These are phyloP conservation scores for Beta vulgaris DNA, from an alignment of 148 eudicot genomes.

Conservation along the genomic window DNA sequence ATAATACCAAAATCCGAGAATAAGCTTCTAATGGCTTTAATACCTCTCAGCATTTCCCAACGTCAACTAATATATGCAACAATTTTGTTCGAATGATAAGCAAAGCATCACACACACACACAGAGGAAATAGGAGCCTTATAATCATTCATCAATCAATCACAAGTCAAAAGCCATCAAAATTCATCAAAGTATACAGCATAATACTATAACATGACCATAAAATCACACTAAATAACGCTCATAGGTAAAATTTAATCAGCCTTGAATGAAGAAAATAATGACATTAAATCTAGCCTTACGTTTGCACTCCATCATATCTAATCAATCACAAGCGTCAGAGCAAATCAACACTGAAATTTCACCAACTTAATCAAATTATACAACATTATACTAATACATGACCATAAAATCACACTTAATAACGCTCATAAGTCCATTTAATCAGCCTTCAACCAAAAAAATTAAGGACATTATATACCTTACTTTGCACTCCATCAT, in stretches of 20 bases:
- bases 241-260: background rate
- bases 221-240: background rate
- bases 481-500: too few species aligned
- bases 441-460: background rate
- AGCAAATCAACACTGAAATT: too few species aligned
- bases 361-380: background rate
- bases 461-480: background rate
- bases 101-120: too few species aligned
- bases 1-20: background rate
- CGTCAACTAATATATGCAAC: background rate
- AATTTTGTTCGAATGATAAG: background rate
- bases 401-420: too few species aligned
- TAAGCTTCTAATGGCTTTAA: background rate
- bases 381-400: background rate
- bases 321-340: too few species aligned
- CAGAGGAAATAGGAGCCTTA: too few species aligned
- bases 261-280: background rate
- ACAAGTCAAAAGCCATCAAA: too few species aligned
- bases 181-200: background rate
- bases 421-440: background rate
- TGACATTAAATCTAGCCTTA: background rate
- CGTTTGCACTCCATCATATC: too few species aligned
- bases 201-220: background rate
- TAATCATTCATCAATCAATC: background rate
- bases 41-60: background rate